Base-by-base conservation (phyloP, 148 eudicot genomes). In the Polygonum aviculare region DNA sequence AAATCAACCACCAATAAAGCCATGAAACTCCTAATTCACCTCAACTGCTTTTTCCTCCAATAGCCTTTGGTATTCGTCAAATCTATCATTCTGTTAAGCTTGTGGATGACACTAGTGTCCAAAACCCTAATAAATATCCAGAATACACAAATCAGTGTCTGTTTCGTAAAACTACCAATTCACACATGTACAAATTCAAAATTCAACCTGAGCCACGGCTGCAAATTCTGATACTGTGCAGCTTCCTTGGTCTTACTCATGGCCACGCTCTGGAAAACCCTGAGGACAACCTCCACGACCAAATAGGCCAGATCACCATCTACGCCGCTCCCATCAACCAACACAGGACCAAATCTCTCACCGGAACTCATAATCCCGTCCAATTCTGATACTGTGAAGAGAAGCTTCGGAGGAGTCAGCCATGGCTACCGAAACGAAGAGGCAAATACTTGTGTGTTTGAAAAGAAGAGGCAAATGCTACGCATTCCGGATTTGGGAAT, bases 141-240 rank as follows among this genome's bases (percentile, higher is more conserved):
- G 11, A 7, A 40, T 2, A 81, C 74, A 48, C 47, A 69, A 50
- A 62, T 76, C 40, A 84, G 69, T 71, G 21, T 60, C 14, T 22
- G 52, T 19, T 7, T 59, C 69, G 31, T 35, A 31, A 22, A 21
- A 33, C 51, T 35, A 47, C 11, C 15, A 35, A 31, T 33, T 50
- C n/a, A n/a, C n/a, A 21, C 15, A n/a, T 7, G n/a, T 21, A 19
- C 16, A 62, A 45, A 8, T 40, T 49, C 12, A 26, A 44, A 54
- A 7, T 12, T 78, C 38, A 18, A 91, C 97, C 92, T 89, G 80
- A 92, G 85, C 97, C 96, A 94, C 7, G 93, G 90, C 0, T 70
- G 73, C 35, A 94, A 36, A 39, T 78, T 78, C 65, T 76, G 4
- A 62, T 90, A 92, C 74, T 86, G 86, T 1, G 65, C 82, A 4